Conservation (phyloP, 306 rosid genomes). For the Albizia julibrissin region DNA sequence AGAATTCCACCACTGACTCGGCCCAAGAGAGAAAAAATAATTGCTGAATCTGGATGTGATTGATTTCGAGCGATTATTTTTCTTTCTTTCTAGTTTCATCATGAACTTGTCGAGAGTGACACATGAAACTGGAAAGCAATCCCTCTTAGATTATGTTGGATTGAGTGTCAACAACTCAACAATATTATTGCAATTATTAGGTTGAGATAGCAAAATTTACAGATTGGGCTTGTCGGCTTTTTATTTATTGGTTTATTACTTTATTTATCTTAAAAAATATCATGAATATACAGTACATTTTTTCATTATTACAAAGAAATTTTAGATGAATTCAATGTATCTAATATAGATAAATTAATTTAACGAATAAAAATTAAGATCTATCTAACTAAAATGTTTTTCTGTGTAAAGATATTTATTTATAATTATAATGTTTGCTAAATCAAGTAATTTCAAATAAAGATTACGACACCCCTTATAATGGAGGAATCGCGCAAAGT, state of each 20-base stretch:
- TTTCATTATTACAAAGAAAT: not conserved
- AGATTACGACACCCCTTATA: not conserved
- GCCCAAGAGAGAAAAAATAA: not conserved
- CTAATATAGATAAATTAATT: not conserved
- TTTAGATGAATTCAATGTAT: not conserved
- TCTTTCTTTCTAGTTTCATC: conserved; percentile 9
- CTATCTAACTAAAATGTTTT: not conserved
- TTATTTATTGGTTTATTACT: not conserved
- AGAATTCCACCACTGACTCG: not conserved
- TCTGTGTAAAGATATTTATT: not conserved
- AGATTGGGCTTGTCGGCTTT: not conserved
- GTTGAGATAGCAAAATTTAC: not conserved
- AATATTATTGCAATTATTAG: not conserved
- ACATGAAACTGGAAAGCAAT: conserved; percentile 19
- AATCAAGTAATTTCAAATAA: not conserved
- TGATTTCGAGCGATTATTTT: not conserved
- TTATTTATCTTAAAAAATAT: not conserved
- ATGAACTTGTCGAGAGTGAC: conserved; percentile 13
- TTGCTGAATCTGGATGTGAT: not conserved
- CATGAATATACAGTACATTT: not conserved
- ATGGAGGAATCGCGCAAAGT: not conserved
- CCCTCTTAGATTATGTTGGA: conserved; percentile 2
- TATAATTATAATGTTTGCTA: not conserved
- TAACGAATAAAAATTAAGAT: not conserved
- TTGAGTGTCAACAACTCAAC: conserved; percentile 3